Base-by-base conservation (phyloP, 345 rosid genomes). In the Hevea brasiliensis region DNA sequence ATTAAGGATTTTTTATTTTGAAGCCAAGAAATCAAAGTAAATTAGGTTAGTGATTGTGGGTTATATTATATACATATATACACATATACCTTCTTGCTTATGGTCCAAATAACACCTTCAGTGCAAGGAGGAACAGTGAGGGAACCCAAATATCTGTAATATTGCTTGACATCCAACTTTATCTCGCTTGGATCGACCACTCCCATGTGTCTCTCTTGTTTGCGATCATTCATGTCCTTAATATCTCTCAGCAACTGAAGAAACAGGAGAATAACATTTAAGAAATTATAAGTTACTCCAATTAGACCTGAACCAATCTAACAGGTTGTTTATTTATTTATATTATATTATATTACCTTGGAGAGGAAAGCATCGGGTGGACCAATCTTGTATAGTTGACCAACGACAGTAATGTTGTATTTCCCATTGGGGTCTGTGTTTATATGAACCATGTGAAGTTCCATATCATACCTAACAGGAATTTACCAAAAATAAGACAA, bases 61-160 rank as follows among this genome's bases (percentile, higher is more conserved):
- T 50, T 11, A 1, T 47, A 2, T 0, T 50, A 12, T 48, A 2
- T 8, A 2, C 14, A 48, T 48, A 14, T 14, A n/a, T n/a, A n/a
- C n/a, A n/a, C n/a, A n/a, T 14, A 17, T 76, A 93, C 95, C 85
- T 84, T 76, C 66, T 69, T 75, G 82, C 81, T 68, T 67, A 91
- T 82, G 70, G 74, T 86, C 97, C 97, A 89, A 64, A 74, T 78
- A 68, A 93, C 94, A 71, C 86, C 89, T 85, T 93, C 86, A 0
- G 94, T 84, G 76, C 97, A 93, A 61, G 97, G 97, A 78, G 98
- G 94, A 42, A 84, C 79, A 1, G 98, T 88, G 60, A 93, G 92
- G 1, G 98, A 93, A 50, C 98, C 98, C 29, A 72, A 60, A 70
- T 93, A 91, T 74, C 89, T 87, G 72, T 86, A 91, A 67, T 85